Base-by-base conservation (phyloP, 805 yeast genomes). In the Ogataea methanolica region DNA sequence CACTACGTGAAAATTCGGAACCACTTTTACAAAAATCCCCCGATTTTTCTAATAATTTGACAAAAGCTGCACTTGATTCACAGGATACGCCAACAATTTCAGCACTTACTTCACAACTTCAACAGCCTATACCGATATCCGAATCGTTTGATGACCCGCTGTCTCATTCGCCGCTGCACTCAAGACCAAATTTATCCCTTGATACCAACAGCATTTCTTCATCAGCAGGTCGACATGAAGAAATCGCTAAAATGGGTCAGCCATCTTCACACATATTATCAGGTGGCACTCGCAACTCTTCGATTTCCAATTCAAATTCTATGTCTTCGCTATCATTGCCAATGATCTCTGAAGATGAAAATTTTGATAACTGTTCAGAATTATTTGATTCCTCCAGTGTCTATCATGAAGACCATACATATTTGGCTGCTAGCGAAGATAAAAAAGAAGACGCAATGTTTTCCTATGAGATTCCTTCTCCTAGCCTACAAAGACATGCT, bases 281-380 rank as follows among this genome's bases (percentile, higher is more conserved):
- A 3, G 45, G 43, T 21, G 23, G 17, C 5, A 8, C 37, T 15
- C 42, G 40, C 12, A 39, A 36, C 8, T 43, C 46, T 8, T 43
- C 51, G 4, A 22, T 45, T 16, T 48, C 47, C 36, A 42, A 43
- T 17, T 51, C 55, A 31, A 50, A 48, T 33, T 55, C 59, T 14
- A 43, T 38, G 33, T 55, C 59, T 1, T 55, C 59, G 5, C 49
- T 53, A 14, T 50, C 55, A 2, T 41, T 55, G 15, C 59, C 59
- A 4, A 51, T 51, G 51, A 55, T 53, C 3, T 55, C 59, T 2
- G 59, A 55, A 41, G 59, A 55, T 41, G 59, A 55, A 38, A 19
- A 16, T 9, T 36, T 41, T 19, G 48, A 45, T 12, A 23, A 9
- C 9, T 36, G 22, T 12, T 23, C 37, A 17, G 39, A 36, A 5